phyloP scores from a whole-genome alignment of 495 filamentous ascomycete species.

The Neurospora sp. region DNA sequence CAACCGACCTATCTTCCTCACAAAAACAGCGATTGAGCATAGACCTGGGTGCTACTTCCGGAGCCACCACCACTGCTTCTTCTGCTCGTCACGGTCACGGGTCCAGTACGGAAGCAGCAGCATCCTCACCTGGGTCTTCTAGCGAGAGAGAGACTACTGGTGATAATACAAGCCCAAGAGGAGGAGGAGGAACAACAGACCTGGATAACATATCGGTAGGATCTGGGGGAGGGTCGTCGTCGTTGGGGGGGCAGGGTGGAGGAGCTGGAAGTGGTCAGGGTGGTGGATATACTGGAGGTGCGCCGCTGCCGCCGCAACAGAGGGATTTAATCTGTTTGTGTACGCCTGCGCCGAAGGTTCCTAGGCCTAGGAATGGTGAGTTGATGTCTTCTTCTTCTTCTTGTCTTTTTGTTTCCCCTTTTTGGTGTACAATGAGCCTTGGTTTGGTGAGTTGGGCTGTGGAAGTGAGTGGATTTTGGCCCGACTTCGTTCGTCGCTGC shows the following conservation, averaged over 20 bases:
- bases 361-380: slow-evolving; percentile 90
- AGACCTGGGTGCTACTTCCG: background rate
- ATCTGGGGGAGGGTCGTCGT: background rate
- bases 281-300: background rate
- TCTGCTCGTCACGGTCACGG: no score
- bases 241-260: background rate
- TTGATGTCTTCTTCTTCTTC: slow-evolving; percentile 15
- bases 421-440: background rate
- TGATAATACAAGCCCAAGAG: no score
- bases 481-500: no score
- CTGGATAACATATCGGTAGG: background rate
- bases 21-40: background rate
- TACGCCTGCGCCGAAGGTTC: slow-evolving; percentile 87
- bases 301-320: background rate
- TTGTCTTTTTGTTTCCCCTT: background rate
- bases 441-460: background rate
- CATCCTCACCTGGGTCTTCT: no score
- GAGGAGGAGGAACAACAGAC: no score
- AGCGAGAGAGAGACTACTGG: no score
- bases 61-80: no score
- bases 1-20: background rate
- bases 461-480: no score
- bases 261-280: background rate
- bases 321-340: slow-evolving; percentile 71
- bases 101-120: no score